Conservation (phyloP, 2,329 filamentous ascomycete species). For the Calonectria montana region DNA sequence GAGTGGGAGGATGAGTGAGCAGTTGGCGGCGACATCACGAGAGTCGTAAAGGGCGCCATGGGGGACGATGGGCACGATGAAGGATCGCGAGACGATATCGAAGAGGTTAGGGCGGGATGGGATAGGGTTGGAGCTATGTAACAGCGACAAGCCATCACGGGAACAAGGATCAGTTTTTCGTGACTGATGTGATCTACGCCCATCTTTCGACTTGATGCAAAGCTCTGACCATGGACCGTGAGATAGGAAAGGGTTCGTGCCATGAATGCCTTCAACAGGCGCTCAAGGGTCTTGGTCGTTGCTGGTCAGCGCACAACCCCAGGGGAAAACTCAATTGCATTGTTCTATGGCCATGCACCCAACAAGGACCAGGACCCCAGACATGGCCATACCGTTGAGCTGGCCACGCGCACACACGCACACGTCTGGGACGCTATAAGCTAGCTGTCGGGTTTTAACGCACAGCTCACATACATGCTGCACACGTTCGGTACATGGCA, state of each 20-base stretch:
- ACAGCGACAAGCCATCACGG: background rate
- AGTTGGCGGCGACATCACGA: background rate
- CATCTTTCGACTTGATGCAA: constrained; percentile 5
- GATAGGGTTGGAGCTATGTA: background rate
- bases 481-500: constrained; percentile 16
- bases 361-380: constrained; percentile 37
- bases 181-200: constrained; percentile 14
- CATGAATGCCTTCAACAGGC: constrained; percentile 11
- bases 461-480: constrained; percentile 7
- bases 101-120: constrained; percentile 2
- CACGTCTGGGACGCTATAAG: constrained; percentile 2
- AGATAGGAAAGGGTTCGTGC: constrained; percentile 7
- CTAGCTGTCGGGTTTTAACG: background rate
- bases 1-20: background rate
- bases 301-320: constrained; percentile 29
- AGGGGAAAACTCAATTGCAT: constrained; percentile 26
- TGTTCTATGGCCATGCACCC: constrained; percentile 34
- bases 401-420: constrained; percentile 29
- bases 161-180: background rate
- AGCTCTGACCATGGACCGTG: constrained; percentile 9
- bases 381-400: constrained; percentile 26
- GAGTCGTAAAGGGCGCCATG: background rate
- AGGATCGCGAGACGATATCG: background rate
- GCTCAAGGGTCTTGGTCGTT: constrained; percentile 11
- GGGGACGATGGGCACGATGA: background rate